These are phyloP conservation scores for Yamadazyma kitorensis DNA, from an alignment of 805 yeast genomes.

Conservation along the genomic window DNA sequence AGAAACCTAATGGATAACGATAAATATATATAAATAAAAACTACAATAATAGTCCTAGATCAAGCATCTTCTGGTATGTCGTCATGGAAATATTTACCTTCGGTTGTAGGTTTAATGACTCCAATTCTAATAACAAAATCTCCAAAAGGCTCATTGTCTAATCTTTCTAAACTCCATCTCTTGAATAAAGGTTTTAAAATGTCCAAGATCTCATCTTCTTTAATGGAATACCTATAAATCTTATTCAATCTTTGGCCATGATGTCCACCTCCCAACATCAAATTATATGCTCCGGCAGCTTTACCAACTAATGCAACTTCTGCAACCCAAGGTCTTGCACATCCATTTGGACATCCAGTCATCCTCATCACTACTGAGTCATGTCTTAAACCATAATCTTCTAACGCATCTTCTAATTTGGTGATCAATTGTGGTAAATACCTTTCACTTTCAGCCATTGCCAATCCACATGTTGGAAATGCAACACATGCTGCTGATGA, in stretches of 20 bases:
- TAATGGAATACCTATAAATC: slow-evolving; percentile 80
- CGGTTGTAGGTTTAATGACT: slow-evolving; percentile 82
- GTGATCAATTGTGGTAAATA: slow-evolving; percentile 78
- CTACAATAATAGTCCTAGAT: background rate
- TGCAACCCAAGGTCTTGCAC: slow-evolving; percentile 98
- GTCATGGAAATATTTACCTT: slow-evolving; percentile 94
- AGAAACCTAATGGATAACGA: background rate
- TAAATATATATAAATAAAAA: slow-evolving; percentile 3
- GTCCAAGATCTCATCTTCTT: slow-evolving; percentile 81
- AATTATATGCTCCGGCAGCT: slow-evolving; percentile 88
- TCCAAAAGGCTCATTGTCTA: slow-evolving; percentile 92
- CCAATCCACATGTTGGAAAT: slow-evolving; percentile 97
- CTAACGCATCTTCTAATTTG: slow-evolving; percentile 81
- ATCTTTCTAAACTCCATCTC: slow-evolving; percentile 90
- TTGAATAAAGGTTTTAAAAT: slow-evolving; percentile 83
- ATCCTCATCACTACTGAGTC: slow-evolving; percentile 95
- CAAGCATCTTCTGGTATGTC: slow-evolving; percentile 79
- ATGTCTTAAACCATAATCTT: slow-evolving; percentile 89
- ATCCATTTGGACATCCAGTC: slow-evolving; percentile 99
- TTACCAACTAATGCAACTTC: slow-evolving; percentile 95
- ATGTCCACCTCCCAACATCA: slow-evolving; percentile 95
- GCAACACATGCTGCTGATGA: slow-evolving; percentile 97
- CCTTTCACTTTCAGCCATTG: slow-evolving; percentile 98
- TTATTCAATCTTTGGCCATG: slow-evolving; percentile 91
- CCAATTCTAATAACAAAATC: slow-evolving; percentile 87